These are phyloP conservation scores for Amborella trichopoda DNA, from an alignment of 164 flowering plant genomes.

Conservation along the genomic window DNA sequence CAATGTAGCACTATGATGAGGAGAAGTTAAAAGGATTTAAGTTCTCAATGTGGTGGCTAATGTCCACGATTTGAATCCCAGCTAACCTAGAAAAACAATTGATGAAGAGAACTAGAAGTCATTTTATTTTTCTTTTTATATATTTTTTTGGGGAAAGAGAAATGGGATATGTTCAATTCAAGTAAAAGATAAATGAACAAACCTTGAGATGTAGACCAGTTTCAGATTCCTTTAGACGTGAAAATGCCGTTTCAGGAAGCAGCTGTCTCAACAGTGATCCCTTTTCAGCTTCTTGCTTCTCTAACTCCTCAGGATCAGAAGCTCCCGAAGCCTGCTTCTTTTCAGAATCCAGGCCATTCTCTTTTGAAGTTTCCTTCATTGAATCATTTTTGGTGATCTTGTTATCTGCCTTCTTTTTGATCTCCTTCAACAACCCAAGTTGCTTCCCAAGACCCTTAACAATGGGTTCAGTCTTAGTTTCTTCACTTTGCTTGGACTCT, in stretches of 20 bases:
- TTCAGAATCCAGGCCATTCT: slow-evolving; percentile 6
- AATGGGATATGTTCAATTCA: too few relatives aligned
- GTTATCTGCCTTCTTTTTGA: slow-evolving; percentile 31
- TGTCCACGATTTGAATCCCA: too few relatives aligned
- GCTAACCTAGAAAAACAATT: too few relatives aligned
- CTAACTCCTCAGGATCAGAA: slow-evolving; percentile 12
- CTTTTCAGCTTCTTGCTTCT: slow-evolving; percentile 14
- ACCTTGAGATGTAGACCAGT: slow-evolving; percentile 85
- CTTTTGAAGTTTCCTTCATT: slow-evolving; percentile 14
- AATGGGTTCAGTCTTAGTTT: slow-evolving; percentile 22
- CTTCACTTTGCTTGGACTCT: slow-evolving; percentile 14
- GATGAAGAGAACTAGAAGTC: too few relatives aligned
- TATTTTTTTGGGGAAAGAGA: too few relatives aligned
- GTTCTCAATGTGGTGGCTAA: too few relatives aligned
- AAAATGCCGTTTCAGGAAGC: slow-evolving; percentile 55
- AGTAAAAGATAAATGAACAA: too few relatives aligned
- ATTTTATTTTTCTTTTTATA: too few relatives aligned
- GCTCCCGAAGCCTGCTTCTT: not conserved
- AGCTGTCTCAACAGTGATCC: slow-evolving; percentile 32
- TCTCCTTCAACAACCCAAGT: slow-evolving; percentile 66
- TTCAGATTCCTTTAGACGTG: slow-evolving; percentile 63
- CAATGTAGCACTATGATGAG: too few relatives aligned
- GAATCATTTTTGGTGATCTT: slow-evolving; percentile 11
- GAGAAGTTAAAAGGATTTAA: too few relatives aligned
- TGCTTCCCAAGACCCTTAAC: slow-evolving; percentile 86